phyloP scores from a whole-genome alignment of 73 alveolate species.

The Paramecium pentaurelia region DNA sequence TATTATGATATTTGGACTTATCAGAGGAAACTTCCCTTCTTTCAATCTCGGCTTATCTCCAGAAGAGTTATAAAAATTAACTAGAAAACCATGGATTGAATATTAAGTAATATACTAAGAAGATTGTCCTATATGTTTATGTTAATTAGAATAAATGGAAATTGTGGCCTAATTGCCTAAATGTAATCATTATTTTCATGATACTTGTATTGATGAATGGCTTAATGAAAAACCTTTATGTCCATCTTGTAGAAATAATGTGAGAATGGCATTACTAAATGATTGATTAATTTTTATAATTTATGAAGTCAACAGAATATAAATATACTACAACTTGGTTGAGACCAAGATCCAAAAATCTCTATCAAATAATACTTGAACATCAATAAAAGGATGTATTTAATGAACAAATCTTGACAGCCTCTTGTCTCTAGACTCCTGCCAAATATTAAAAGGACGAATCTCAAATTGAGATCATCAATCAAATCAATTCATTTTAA shows the following conservation, averaged over 20 bases:
- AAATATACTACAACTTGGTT: background rate
- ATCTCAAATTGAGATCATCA: background rate
- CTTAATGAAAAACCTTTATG: background rate
- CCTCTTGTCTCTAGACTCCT: background rate
- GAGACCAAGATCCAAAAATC: background rate
- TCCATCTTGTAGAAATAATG: constrained; percentile 20
- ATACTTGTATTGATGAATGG: constrained; percentile 32
- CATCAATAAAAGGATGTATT: background rate
- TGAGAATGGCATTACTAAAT: background rate
- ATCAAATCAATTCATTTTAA: background rate
- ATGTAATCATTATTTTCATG: constrained; percentile 43
- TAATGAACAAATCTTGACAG: background rate
- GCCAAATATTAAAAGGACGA: background rate
- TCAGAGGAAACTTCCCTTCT: background rate
- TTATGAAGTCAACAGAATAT: constrained; percentile 5
- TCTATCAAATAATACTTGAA: background rate
- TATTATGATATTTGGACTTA: background rate
- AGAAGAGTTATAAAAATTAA: background rate
- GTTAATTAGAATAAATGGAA: background rate
- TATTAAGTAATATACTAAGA: background rate
- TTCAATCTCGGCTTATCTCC: background rate
- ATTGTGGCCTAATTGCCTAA: background rate
- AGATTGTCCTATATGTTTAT: background rate
- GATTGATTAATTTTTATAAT: background rate
- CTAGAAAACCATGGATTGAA: background rate